Percentiles rank a stretch among this genome's conserved stretches.
These are phyloP conservation scores for Candida yuanshanica DNA, from an alignment of 805 yeast genomes.

Conservation along the genomic window DNA sequence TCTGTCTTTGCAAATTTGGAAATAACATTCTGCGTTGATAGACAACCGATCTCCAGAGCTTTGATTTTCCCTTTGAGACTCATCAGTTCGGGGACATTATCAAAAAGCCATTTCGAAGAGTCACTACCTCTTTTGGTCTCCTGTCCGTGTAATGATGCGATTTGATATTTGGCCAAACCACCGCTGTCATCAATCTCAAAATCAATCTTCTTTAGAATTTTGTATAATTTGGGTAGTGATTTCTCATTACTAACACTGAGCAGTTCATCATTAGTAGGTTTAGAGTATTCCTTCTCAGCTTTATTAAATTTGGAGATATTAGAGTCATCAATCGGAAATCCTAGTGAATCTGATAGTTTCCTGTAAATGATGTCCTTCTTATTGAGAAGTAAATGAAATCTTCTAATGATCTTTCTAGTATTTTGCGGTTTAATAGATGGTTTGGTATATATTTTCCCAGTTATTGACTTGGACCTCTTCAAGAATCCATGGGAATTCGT, in stretches of 20 bases:
- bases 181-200: conserved; percentile 61
- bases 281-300: conserved; percentile 1
- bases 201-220: conserved; percentile 47
- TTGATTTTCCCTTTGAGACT: conserved; percentile 10
- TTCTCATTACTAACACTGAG: conserved; percentile 11
- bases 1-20: conserved; percentile 34
- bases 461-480: conserved; percentile 19
- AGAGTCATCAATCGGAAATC: conserved; percentile 18
- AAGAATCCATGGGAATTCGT: conserved; percentile 11
- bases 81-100: conserved; percentile 50
- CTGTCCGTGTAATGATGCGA: conserved; percentile 86
- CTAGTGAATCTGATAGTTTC: conserved; percentile 23
- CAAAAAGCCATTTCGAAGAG: conserved; percentile 74
- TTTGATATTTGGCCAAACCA: conserved; percentile 74
- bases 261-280: conserved; percentile 17
- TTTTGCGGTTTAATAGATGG: conserved; percentile 61
- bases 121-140: conserved; percentile 79
- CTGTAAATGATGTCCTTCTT: conserved; percentile 38
- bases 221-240: conserved; percentile 18
- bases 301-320: conserved; percentile 17
- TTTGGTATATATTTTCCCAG: conserved; percentile 26
- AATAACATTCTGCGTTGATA: conserved; percentile 62
- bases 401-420: conserved; percentile 70
- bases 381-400: conserved; percentile 69
- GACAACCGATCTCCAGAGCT: conserved; percentile 82